Evolutionary conservation across 2,329 filamentous ascomycete species (phyloP).

Genomic region (Trichoderma sp.): DNA sequence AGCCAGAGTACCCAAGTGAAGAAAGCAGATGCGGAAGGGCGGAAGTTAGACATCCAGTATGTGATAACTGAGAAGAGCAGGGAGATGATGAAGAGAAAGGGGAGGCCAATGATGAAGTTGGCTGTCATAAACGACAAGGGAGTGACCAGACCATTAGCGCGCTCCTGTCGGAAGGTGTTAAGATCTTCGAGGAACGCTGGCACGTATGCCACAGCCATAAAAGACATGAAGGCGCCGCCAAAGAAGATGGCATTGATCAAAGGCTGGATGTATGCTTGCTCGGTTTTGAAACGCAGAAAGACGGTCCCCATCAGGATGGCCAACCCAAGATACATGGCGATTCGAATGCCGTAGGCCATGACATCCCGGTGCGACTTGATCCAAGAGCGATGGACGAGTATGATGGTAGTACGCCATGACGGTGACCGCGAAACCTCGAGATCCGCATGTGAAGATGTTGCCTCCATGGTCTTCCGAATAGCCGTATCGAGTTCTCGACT

Average conservation of each 20-base stretch:
- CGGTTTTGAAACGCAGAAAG: constrained; percentile 70
- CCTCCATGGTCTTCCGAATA: constrained; percentile 39
- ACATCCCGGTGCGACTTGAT: constrained; percentile 85
- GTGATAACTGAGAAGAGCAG: constrained; percentile 73
- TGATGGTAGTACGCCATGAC: constrained; percentile 55
- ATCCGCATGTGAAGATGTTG: constrained; percentile 31
- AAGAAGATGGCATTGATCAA: constrained; percentile 84
- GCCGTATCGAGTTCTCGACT: constrained; percentile 28
- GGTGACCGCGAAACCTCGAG: constrained; percentile 44
- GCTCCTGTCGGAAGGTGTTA: constrained; percentile 57
- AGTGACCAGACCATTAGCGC: constrained; percentile 79
- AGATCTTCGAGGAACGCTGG: constrained; percentile 60
- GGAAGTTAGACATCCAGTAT: constrained; percentile 82
- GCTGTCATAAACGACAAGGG: constrained; percentile 71
- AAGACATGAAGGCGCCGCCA: constrained; percentile 73
- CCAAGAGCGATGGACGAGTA: constrained; percentile 75
- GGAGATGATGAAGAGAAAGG: constrained; percentile 78
- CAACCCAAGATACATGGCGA: constrained; percentile 76
- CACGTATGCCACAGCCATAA: constrained; percentile 84
- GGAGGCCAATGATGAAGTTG: constrained; percentile 81
- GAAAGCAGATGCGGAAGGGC: constrained; percentile 65
- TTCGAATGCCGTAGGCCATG: constrained; percentile 78
- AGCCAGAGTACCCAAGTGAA: constrained; percentile 82
- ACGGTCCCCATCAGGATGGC: constrained; percentile 89
- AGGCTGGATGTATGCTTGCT: constrained; percentile 74